Conservation (phyloP, 2,329 filamentous ascomycete genomes). For the Botrytis fragariae region DNA sequence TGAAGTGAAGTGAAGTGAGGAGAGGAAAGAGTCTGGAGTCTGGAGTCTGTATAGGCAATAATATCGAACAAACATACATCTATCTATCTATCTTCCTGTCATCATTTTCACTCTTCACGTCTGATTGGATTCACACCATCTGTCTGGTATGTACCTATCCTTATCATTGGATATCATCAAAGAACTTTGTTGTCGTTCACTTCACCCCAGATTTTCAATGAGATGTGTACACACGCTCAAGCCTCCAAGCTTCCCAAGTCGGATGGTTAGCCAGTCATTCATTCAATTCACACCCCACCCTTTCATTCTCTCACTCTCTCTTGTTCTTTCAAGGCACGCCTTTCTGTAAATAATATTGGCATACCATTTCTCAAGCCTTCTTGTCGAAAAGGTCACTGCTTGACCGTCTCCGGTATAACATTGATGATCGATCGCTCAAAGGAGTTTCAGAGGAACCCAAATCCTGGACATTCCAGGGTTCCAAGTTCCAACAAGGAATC, state of each 20-base stretch:
- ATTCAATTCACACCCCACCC: neutral
- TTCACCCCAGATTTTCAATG: neutral
- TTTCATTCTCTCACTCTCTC: neutral
- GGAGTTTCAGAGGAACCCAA: slow-evolving; percentile 2
- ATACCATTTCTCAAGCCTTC: neutral
- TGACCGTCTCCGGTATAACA: neutral
- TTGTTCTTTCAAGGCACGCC: neutral
- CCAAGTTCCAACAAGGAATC: neutral
- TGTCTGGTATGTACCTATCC: neutral
- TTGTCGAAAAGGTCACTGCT: neutral
- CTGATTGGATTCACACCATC: neutral
- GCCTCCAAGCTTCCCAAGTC: neutral
- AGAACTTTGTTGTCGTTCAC: neutral
- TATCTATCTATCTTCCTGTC: neutral
- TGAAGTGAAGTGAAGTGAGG: neutral
- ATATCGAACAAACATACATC: neutral
- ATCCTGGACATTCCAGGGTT: neutral
- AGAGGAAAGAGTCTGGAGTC: neutral
- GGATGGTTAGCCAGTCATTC: neutral
- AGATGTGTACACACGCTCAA: neutral
- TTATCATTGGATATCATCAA: neutral
- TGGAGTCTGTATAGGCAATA: no score
- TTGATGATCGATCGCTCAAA: neutral
- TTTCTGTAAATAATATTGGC: neutral
- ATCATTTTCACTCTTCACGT: neutral